Evolutionary conservation across 768 basidiomycete species (phyloP), one percentile per base, ranked within the genome.

Genomic region (Kwoniella dejecticola): DNA sequence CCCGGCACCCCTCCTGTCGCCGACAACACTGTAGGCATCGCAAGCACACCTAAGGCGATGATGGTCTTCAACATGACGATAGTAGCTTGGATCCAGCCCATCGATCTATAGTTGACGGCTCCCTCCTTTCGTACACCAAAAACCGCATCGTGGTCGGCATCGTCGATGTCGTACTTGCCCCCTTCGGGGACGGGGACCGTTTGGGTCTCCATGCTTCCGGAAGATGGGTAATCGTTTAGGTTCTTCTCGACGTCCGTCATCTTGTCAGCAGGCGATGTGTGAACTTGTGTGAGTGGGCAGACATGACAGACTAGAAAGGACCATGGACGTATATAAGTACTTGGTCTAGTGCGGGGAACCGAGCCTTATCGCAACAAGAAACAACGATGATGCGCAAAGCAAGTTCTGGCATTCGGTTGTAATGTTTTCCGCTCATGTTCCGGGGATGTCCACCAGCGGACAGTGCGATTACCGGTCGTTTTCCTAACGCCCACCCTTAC

Each of bases 31-130:
- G 66, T 53, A 13, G 74, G 74, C 44, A 75, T 70, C 8, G 69
- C 64, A 41, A 76, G 45, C 2, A 76, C 75, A 62, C 75, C 75
- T 41, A 76, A 36, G 1, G 63, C 75, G 54, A 76, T 69, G 33
- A 63, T 63, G 3, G 72, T 69, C 49, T 76, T 76, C 24, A 72
- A 44, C 70, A 72, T 69, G 48, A 76, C 50, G 31, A 72, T 65
- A 21, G 65, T 52, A 2, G 75, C 69, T n/a, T 60, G 59, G 47
- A 72, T 72, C 70, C 70, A 72, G 57, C 62, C 70, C 5, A 74
- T 70, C 11, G 64, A 65, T 36, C 62, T 60, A 55, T 75, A 75
- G 31, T 75, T 60, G 30, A 67, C 65, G 21, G 63, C 60, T 12
- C 68, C 73, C 44, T 71, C 73, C 19, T 64, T 60, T 23, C 49